Evolutionary conservation across 2,329 filamentous ascomycete genomes (phyloP).

Genomic region (Alternaria tenuissima): DNA sequence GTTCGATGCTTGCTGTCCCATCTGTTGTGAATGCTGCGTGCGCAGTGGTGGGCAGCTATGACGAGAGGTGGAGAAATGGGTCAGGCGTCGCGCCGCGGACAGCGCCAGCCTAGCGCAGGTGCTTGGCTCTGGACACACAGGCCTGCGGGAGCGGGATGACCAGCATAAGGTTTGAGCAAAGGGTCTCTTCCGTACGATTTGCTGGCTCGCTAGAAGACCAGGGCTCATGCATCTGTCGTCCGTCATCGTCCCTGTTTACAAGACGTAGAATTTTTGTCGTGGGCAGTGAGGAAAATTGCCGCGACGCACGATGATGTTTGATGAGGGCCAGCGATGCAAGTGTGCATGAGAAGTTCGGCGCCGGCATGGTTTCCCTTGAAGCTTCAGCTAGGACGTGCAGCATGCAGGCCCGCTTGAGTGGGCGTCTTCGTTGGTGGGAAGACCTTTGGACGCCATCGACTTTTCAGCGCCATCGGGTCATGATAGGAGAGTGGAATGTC

Average conservation of each 20-base stretch:
- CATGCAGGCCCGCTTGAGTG: conserved; percentile 40
- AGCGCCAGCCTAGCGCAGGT: conserved; percentile 38
- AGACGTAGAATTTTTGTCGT: conserved; percentile 10
- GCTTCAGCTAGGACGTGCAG: conserved; percentile 35
- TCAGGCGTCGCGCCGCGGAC: conserved; percentile 34
- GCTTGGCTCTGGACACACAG: conserved; percentile 36
- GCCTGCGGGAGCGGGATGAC: conserved; percentile 51
- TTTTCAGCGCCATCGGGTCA: conserved; percentile 36
- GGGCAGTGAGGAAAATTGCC: conserved; percentile 20
- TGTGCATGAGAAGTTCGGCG: conserved; percentile 37
- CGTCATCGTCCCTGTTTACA: conserved; percentile 1
- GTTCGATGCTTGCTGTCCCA: conserved; percentile 13
- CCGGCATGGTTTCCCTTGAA: conserved; percentile 29
- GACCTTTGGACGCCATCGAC: conserved; percentile 30
- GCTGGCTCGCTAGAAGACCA: conserved; percentile 31
- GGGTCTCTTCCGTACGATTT: conserved; percentile 34
- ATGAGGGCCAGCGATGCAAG: conserved; percentile 28
- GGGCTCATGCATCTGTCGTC: conserved; percentile 19
- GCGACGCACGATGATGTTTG: conserved; percentile 35
- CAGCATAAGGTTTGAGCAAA: conserved; percentile 50
- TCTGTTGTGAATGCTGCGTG: conserved; percentile 17
- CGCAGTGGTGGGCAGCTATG: conserved; percentile 28
- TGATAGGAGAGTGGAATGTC: conserved; percentile 16
- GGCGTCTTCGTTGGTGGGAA: conserved; percentile 28
- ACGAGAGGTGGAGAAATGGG: conserved; percentile 34